phyloP scores from a whole-genome alignment of 225 moss, liverwort and hornwort genomes.

The Marchantia paleacea region DNA sequence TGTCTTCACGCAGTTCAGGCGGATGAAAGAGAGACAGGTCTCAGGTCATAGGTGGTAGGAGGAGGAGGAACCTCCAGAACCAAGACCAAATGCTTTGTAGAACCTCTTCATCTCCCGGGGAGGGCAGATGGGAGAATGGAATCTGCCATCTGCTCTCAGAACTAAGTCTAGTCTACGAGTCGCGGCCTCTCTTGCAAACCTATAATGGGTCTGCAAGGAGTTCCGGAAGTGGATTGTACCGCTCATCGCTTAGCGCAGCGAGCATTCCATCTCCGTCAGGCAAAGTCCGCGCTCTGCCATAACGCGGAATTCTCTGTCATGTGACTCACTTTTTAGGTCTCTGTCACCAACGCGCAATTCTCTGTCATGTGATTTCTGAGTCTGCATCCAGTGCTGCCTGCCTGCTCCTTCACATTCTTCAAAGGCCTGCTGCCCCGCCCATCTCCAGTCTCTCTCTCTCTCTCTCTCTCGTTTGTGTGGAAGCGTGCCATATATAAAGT shows the following conservation, averaged over 20 bases:
- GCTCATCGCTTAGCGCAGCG: background rate
- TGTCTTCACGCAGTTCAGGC: background rate
- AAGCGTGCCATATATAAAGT: conserved; percentile 7
- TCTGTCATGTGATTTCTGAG: conserved; percentile 13
- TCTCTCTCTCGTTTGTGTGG: background rate
- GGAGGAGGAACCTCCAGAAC: background rate
- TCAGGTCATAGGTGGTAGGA: background rate
- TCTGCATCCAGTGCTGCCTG: background rate
- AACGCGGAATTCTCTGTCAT: conserved; percentile 22
- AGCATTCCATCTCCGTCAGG: conserved; percentile 19
- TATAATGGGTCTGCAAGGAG: background rate
- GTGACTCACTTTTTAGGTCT: conserved; percentile 11
- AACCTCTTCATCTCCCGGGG: background rate
- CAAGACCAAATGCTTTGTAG: background rate
- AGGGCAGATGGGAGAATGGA: conserved; percentile 1
- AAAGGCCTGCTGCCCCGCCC: background rate
- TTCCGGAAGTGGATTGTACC: conserved; percentile 6
- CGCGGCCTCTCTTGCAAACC: background rate
- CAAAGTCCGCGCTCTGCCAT: conserved; percentile 19
- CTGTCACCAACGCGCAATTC: conserved; percentile 21
- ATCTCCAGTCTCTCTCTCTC: background rate
- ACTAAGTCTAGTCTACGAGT: background rate
- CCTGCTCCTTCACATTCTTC: conserved; percentile 13
- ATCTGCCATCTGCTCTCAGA: conserved; percentile 1
- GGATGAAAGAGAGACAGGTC: background rate